Percentiles rank a stretch among this genome's conserved stretches.
phyloP scores from a whole-genome alignment of 2,329 filamentous ascomycete genomes.

The Calonectria fujianensis region DNA sequence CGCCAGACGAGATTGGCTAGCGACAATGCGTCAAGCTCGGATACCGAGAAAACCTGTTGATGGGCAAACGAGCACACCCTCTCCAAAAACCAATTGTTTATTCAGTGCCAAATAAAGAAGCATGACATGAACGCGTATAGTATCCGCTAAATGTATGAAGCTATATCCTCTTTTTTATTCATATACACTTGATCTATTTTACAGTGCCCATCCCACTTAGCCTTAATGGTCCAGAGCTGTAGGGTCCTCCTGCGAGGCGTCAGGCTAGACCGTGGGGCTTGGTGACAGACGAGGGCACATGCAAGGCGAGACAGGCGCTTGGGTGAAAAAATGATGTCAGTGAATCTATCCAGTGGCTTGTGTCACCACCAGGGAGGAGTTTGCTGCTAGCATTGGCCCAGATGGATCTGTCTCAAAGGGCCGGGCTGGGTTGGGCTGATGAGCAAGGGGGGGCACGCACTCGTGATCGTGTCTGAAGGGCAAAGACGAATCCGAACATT shows the following conservation, averaged over 20 bases:
- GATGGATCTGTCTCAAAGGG: not conserved
- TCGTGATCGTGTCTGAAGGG: slow-evolving; percentile 6
- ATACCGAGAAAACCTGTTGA: not conserved
- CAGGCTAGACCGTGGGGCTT: slow-evolving; percentile 3
- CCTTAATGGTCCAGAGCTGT: not conserved
- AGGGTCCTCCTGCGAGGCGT: not conserved
- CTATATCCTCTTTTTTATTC: not conserved
- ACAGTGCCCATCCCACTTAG: not conserved
- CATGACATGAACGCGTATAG: slow-evolving; percentile 4
- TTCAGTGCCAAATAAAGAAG: slow-evolving; percentile 16
- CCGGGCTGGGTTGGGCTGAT: not conserved
- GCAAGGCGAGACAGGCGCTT: not conserved
- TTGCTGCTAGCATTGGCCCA: slow-evolving; percentile 5
- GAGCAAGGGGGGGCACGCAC: not conserved
- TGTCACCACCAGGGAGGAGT: not conserved
- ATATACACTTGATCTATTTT: not conserved
- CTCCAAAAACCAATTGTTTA: not conserved
- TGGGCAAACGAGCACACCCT: not conserved
- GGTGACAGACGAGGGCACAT: not conserved
- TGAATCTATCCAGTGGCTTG: slow-evolving; percentile 9
- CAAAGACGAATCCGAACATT: not conserved
- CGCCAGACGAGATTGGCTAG: not conserved
- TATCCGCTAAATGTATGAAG: not conserved
- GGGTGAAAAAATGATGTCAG: slow-evolving; percentile 1
- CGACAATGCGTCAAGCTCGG: slow-evolving; percentile 17